These are phyloP conservation scores for Podaxis sp. DNA, from an alignment of 768 basidiomycete species.

Conservation along the genomic window DNA sequence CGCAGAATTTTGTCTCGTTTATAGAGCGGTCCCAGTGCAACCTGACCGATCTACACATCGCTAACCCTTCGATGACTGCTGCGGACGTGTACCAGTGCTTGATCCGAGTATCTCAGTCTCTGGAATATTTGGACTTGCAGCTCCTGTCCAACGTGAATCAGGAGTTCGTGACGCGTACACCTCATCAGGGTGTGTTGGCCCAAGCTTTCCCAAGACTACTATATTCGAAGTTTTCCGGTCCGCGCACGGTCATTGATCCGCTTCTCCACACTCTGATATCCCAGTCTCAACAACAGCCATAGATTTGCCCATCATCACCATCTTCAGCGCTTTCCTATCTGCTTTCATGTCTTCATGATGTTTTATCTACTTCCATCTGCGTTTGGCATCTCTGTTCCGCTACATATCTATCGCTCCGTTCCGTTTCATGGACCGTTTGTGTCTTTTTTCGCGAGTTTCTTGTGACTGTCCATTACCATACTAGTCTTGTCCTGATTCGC, in stretches of 20 bases:
- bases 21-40: neutral
- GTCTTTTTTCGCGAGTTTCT: neutral
- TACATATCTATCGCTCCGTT: neutral
- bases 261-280: neutral
- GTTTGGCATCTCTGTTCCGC: constrained; percentile 1
- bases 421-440: neutral
- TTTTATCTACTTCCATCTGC: constrained; percentile 1
- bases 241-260: neutral
- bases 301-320: neutral
- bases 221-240: neutral
- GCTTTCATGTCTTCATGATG: neutral
- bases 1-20: neutral
- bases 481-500: neutral
- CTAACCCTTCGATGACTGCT: neutral
- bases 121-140: neutral
- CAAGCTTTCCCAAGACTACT: neutral
- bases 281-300: neutral
- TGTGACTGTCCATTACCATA: neutral
- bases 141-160: neutral
- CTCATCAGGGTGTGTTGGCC: neutral
- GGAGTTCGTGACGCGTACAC: neutral
- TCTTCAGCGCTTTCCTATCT: neutral
- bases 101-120: neutral
- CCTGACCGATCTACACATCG: neutral
- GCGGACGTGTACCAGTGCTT: neutral